phyloP scores from a whole-genome alignment of 331 rosid species.

The Pyracantha coccinea region DNA sequence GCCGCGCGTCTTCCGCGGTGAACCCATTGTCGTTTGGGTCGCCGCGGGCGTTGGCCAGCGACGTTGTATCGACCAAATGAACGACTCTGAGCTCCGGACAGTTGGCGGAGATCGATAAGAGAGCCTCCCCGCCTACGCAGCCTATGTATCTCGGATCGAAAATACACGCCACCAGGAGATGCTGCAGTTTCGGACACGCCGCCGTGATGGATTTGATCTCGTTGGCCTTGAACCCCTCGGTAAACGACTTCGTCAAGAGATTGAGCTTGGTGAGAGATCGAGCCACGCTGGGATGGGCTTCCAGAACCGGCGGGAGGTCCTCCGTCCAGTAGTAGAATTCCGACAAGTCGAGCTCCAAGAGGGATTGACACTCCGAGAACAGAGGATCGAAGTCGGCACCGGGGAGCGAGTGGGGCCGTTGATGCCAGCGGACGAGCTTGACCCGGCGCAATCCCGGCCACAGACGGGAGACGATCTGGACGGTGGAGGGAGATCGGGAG shows the following conservation, averaged over 20 bases:
- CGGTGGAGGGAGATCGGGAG: constrained; percentile 57
- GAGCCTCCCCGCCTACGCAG: constrained; percentile 64
- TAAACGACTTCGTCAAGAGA: constrained; percentile 54
- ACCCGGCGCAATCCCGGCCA: constrained; percentile 72
- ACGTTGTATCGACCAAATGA: constrained; percentile 62
- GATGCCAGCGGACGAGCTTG: constrained; percentile 89
- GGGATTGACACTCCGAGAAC: constrained; percentile 42
- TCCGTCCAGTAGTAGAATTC: constrained; percentile 90
- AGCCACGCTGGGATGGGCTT: constrained; percentile 35
- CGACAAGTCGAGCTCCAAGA: constrained; percentile 67
- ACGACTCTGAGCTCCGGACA: constrained; percentile 60
- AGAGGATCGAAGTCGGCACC: constrained; percentile 60
- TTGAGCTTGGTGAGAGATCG: constrained; percentile 50
- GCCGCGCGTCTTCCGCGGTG: constrained; percentile 53
- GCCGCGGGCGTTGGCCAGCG: constrained; percentile 48
- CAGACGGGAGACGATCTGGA: constrained; percentile 35
- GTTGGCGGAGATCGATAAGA: constrained; percentile 43
- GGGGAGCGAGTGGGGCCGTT: constrained; percentile 34
- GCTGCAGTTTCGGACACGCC: constrained; percentile 63
- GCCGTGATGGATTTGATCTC: constrained; percentile 52
- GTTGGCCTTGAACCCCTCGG: constrained; percentile 58
- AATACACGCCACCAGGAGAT: constrained; percentile 57
- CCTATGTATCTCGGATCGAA: constrained; percentile 75
- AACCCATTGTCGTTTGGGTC: constrained; percentile 46
- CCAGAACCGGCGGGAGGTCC: constrained; percentile 71